Percentiles rank a stretch among this genome's conserved stretches.
Evolutionary conservation across 169 alveolate species (phyloP).

Genomic region (Plasmodium billcollinsi): DNA sequence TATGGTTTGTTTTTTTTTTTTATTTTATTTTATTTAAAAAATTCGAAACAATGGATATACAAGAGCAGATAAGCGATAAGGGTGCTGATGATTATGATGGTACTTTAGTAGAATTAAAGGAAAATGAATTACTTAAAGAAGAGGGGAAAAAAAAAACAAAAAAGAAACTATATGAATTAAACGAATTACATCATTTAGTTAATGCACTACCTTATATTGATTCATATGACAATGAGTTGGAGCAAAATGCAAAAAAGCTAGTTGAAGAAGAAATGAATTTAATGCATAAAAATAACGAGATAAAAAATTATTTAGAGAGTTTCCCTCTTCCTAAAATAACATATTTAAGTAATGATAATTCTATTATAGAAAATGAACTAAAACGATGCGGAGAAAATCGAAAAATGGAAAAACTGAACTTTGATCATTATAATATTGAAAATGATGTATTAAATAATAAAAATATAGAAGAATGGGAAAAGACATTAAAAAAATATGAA

Average conservation of each 20-base stretch:
- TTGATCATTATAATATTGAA: slow-evolving; percentile 29
- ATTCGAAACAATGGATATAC: slow-evolving; percentile 11
- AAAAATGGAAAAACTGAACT: slow-evolving; percentile 25
- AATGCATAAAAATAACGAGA: slow-evolving; percentile 37
- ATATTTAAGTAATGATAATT: slow-evolving; percentile 13
- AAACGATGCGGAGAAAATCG: slow-evolving; percentile 28
- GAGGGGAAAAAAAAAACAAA: background rate
- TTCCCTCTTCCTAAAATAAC: slow-evolving; percentile 13
- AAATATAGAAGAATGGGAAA: slow-evolving; percentile 13
- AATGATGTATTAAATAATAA: slow-evolving; percentile 8
- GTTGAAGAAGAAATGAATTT: slow-evolving; percentile 66
- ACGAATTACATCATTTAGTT: slow-evolving; percentile 24
- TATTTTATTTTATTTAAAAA: background rate
- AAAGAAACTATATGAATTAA: slow-evolving; percentile 27
- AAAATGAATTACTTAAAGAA: background rate
- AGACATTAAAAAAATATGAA: slow-evolving; percentile 26
- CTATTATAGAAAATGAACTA: slow-evolving; percentile 44
- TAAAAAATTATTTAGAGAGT: slow-evolving; percentile 33
- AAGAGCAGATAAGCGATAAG: background rate
- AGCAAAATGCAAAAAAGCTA: slow-evolving; percentile 40
- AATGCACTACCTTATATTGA: slow-evolving; percentile 61
- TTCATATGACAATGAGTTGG: slow-evolving; percentile 48
- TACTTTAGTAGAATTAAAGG: background rate
- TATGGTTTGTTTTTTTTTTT: background rate
- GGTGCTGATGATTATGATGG: slow-evolving; percentile 12